Percentiles rank a stretch among this genome's conserved stretches.
These are phyloP conservation scores for Sonneratia alba DNA, from an alignment of 345 rosid genomes.

Conservation along the genomic window DNA sequence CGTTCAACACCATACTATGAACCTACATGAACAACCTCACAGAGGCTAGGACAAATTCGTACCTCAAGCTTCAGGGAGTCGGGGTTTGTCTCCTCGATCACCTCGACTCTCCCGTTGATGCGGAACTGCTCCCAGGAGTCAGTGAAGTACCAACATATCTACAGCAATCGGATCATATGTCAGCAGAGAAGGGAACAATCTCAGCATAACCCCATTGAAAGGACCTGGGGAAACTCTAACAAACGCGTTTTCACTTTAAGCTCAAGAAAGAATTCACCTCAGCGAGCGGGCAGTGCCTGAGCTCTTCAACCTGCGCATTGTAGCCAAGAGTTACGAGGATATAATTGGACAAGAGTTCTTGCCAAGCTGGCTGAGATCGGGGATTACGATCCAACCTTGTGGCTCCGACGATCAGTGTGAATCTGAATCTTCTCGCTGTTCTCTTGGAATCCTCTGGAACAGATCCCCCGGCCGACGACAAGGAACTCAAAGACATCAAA, in stretches of 20 bases:
- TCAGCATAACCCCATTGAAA: neutral
- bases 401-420: slow-evolving; percentile 59
- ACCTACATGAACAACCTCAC: neutral
- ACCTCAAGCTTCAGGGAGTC: slow-evolving; percentile 69
- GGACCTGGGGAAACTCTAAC: neutral
- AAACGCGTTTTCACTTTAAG: too few species aligned
- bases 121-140: slow-evolving; percentile 91
- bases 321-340: slow-evolving; percentile 1
- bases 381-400: slow-evolving; percentile 34
- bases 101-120: slow-evolving; percentile 63
- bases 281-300: slow-evolving; percentile 58
- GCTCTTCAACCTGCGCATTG: slow-evolving; percentile 63
- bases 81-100: slow-evolving; percentile 54
- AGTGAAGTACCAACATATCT: slow-evolving; percentile 87
- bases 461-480: too few species aligned
- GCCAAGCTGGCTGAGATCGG: neutral
- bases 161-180: slow-evolving; percentile 4
- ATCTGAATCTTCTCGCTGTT: slow-evolving; percentile 47
- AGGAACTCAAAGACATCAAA: too few species aligned
- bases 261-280: slow-evolving; percentile 41
- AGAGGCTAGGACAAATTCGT: neutral
- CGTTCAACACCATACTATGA: neutral
- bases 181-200: neutral
- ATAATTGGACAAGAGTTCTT: neutral
- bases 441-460: slow-evolving; percentile 63